Percentiles rank a stretch among this genome's conserved stretches.
Evolutionary conservation across 202 grass and related monocot genomes (phyloP).

Genomic region (Eragrostis tef): DNA sequence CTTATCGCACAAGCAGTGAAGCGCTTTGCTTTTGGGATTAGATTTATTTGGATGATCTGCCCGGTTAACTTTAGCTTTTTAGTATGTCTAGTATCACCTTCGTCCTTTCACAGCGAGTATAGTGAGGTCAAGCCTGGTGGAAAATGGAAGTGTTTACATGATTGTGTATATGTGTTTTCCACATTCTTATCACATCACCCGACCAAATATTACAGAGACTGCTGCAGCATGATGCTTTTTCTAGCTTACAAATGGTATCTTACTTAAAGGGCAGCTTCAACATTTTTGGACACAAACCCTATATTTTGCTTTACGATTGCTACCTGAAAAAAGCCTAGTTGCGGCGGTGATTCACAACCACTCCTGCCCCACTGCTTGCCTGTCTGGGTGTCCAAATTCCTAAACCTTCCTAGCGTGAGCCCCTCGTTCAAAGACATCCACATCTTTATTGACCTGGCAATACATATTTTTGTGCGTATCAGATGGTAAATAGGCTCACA

Average conservation of each 20-base stretch:
- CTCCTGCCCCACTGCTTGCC: not conserved
- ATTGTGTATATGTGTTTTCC: not conserved
- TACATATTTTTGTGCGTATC: constrained; percentile 7
- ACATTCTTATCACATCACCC: not conserved
- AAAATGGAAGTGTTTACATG: not conserved
- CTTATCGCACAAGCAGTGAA: not conserved
- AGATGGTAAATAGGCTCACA: not conserved
- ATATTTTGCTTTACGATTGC: not conserved
- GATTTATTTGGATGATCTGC: not conserved
- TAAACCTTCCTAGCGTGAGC: too few species aligned
- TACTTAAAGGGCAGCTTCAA: not conserved
- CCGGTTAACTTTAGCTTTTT: not conserved
- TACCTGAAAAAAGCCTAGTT: not conserved
- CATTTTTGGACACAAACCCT: not conserved
- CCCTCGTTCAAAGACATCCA: not conserved
- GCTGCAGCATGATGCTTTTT: not conserved
- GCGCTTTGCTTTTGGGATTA: not conserved
- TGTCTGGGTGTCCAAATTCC: not conserved
- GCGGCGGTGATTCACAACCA: not conserved
- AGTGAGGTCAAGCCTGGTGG: not conserved
- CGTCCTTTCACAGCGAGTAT: not conserved
- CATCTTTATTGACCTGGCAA: not conserved
- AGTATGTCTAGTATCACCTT: not conserved
- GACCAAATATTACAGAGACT: not conserved
- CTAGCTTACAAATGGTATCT: not conserved